These are phyloP conservation scores for Magnusiomyces clavatus DNA, from an alignment of 1,139 yeast genomes.

Conservation along the genomic window DNA sequence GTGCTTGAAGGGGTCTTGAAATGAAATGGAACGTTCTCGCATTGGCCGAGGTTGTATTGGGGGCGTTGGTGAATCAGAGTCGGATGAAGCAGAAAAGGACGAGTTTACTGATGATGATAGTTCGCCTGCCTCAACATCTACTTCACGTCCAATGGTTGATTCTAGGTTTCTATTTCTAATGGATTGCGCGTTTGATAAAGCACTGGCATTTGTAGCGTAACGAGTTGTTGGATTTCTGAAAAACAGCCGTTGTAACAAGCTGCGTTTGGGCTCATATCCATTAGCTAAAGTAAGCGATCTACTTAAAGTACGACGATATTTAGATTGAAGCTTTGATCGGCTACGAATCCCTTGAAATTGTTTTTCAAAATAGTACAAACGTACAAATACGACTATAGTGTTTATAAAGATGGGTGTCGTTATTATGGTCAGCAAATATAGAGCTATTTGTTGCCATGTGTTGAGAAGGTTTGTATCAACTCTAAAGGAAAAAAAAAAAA, in stretches of 20 bases:
- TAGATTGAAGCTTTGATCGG: slow-evolving; percentile 63
- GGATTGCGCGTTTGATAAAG: background rate
- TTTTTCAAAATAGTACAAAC: slow-evolving; percentile 52
- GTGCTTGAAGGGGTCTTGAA: no score
- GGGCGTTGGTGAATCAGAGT: no score
- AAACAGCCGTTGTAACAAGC: slow-evolving; percentile 2
- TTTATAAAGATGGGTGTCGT: slow-evolving; percentile 90
- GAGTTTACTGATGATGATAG: no score
- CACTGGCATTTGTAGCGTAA: no score
- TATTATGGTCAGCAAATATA: slow-evolving; percentile 40
- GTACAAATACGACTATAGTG: slow-evolving; percentile 32
- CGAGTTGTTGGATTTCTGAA: no score
- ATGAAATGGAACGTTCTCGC: no score
- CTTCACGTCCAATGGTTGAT: no score
- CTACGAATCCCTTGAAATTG: slow-evolving; percentile 76
- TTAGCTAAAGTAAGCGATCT: slow-evolving; percentile 30
- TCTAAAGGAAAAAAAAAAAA: background rate
- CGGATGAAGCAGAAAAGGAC: no score
- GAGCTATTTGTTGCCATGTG: slow-evolving; percentile 65
- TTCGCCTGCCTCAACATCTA: no score
- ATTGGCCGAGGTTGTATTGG: no score
- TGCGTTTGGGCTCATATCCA: slow-evolving; percentile 3
- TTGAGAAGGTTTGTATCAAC: slow-evolving; percentile 53
- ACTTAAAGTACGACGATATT: slow-evolving; percentile 75
- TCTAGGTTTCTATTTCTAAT: no score